phyloP scores from a whole-genome alignment of 2,329 filamentous ascomycete genomes.

The Cryphonectria carpinicola region DNA sequence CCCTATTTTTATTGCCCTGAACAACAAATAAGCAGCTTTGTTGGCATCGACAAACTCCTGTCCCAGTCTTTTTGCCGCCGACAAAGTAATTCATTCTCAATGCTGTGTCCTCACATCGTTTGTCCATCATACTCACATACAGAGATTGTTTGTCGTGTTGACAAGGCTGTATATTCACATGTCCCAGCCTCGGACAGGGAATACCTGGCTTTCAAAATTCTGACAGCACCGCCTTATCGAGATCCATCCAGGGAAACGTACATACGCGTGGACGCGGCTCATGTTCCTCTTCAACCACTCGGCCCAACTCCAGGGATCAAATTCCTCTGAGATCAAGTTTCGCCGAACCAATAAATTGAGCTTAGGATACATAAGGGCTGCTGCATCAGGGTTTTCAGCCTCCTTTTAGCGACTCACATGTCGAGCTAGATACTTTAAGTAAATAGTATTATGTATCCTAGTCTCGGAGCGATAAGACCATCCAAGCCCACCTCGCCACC shows the following conservation, averaged over 20 bases:
- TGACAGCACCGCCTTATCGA: not conserved
- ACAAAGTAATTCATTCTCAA: not conserved
- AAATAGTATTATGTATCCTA: not conserved
- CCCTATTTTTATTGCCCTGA: not conserved
- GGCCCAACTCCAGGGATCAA: not conserved
- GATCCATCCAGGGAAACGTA: not conserved
- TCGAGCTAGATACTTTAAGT: not conserved
- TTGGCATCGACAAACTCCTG: not conserved
- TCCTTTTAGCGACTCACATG: not conserved
- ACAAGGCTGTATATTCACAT: slow-evolving; percentile 8
- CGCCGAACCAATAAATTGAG: not conserved
- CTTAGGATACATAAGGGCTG: not conserved
- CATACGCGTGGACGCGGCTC: not conserved
- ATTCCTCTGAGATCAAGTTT: not conserved
- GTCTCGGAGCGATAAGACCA: not conserved
- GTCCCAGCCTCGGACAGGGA: not conserved
- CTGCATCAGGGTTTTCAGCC: not conserved
- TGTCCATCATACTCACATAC: not conserved
- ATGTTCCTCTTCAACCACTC: not conserved
- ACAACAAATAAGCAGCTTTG: not conserved
- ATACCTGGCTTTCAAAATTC: not conserved
- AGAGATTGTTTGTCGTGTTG: not conserved
- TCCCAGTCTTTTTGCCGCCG: not conserved
- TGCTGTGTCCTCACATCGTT: not conserved
- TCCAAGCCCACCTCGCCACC: not conserved